Conservation (phyloP, 805 yeast species). For the Yarrowia sp. region DNA sequence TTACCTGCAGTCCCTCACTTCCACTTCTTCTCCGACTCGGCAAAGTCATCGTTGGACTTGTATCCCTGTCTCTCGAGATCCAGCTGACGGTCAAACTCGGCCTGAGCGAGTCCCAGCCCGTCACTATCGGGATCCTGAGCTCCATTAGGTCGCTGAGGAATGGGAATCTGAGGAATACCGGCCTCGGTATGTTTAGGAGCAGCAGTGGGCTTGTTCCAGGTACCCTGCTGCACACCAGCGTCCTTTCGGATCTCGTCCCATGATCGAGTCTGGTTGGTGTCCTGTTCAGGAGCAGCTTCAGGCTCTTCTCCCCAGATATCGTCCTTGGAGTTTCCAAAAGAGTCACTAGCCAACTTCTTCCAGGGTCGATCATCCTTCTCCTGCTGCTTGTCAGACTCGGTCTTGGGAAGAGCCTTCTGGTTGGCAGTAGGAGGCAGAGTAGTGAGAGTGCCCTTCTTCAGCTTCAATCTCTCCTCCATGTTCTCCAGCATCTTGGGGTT, state of each 20-base stretch:
- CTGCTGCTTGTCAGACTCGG: background rate
- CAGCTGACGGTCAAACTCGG: conserved; percentile 33
- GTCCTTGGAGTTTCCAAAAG: background rate
- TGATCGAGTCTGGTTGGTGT: background rate
- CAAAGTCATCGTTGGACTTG: conserved; percentile 33
- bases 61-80: conserved; percentile 32
- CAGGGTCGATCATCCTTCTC: conserved; percentile 15
- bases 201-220: conserved; percentile 3
- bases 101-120: conserved; percentile 15
- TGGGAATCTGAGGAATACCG: conserved; percentile 6
- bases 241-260: conserved; percentile 24
- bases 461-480: conserved; percentile 14
- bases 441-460: conserved; percentile 14
- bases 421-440: background rate
- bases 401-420: background rate
- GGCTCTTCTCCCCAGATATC: conserved; percentile 12
- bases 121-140: background rate
- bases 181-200: background rate
- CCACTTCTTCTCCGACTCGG: conserved; percentile 35
- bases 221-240: background rate
- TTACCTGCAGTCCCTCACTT: background rate
- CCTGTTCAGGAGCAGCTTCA: background rate
- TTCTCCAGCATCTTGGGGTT: conserved; percentile 23
- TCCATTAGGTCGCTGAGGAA: background rate
- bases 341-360: conserved; percentile 2